These are phyloP conservation scores for Trichoderma asperellum DNA, from an alignment of 2,329 filamentous ascomycete genomes.

Conservation along the genomic window DNA sequence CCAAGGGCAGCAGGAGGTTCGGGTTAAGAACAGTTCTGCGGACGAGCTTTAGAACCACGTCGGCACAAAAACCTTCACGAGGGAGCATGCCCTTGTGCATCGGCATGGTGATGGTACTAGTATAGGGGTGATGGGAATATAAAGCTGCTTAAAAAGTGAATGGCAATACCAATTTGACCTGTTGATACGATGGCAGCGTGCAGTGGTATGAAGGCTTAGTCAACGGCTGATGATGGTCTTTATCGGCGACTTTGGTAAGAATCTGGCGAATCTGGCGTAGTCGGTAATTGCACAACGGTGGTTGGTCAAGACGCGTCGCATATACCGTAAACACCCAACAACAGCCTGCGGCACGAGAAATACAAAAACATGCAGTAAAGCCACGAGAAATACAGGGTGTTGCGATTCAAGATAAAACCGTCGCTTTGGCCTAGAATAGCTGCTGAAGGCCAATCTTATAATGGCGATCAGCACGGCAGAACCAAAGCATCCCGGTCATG, in stretches of 20 bases:
- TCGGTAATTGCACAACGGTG: neutral
- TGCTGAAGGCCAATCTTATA: conserved; percentile 19
- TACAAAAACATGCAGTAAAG: neutral
- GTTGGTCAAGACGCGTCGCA: neutral
- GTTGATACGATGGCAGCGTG: neutral
- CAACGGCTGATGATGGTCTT: neutral
- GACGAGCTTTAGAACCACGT: conserved; percentile 62
- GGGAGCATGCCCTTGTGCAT: conserved; percentile 58
- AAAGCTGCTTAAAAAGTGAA: neutral
- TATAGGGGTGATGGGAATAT: neutral
- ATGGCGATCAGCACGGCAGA: conserved; percentile 3
- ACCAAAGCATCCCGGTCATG: conserved; percentile 10
- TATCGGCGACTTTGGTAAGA: neutral
- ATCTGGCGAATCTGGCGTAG: neutral
- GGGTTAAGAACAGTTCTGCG: conserved; percentile 67
- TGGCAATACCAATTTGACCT: neutral
- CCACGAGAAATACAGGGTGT: neutral
- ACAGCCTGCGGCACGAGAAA: neutral
- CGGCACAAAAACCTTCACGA: conserved; percentile 62
- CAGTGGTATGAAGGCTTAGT: neutral
- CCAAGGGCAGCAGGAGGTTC: conserved; percentile 62
- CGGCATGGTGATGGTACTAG: conserved; percentile 37
- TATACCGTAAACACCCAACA: neutral
- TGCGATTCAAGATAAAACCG: neutral
- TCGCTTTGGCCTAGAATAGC: neutral